Percentiles rank a stretch among this genome's conserved stretches.
Evolutionary conservation across 2,329 filamentous ascomycete species (phyloP).

Genomic region (Raffaelea deltoideospora): DNA sequence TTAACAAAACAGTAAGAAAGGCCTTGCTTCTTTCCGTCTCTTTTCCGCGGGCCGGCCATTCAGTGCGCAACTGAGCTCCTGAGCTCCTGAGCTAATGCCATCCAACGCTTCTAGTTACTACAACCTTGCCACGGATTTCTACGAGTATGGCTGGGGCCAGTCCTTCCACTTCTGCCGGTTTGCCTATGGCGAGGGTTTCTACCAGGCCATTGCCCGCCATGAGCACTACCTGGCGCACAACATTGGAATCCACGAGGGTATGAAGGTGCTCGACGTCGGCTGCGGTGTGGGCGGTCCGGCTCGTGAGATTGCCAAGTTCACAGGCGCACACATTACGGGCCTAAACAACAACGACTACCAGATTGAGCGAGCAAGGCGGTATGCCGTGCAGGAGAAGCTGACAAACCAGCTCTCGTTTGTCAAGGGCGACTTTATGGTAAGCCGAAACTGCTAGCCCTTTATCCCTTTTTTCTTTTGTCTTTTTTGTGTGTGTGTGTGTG

Average conservation of each 20-base stretch:
- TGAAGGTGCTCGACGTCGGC: constrained; percentile 88
- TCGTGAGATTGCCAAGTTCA: constrained; percentile 91
- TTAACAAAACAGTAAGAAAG: constrained; percentile 72
- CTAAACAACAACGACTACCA: constrained; percentile 99
- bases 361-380: constrained; percentile 80
- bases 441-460: no score
- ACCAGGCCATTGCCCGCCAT: constrained; percentile 84
- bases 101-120: constrained; percentile 66
- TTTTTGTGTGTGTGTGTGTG: no score
- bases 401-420: constrained; percentile 68
- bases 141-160: constrained; percentile 93
- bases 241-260: constrained; percentile 72
- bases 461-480: no score
- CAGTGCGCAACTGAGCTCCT: no score
- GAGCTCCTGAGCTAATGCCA: no score
- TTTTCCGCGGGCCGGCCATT: no score
- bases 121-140: constrained; percentile 89
- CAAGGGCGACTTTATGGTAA: constrained; percentile 87
- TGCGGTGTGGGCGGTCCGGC: constrained; percentile 95
- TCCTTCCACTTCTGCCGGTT: constrained; percentile 98
- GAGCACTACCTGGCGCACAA: constrained; percentile 93
- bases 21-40: no score
- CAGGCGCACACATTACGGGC: constrained; percentile 74
- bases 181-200: constrained; percentile 71
- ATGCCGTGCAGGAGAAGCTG: constrained; percentile 69